phyloP scores from a whole-genome alignment of 2,329 filamentous ascomycete genomes.

The Fusarium clavum region DNA sequence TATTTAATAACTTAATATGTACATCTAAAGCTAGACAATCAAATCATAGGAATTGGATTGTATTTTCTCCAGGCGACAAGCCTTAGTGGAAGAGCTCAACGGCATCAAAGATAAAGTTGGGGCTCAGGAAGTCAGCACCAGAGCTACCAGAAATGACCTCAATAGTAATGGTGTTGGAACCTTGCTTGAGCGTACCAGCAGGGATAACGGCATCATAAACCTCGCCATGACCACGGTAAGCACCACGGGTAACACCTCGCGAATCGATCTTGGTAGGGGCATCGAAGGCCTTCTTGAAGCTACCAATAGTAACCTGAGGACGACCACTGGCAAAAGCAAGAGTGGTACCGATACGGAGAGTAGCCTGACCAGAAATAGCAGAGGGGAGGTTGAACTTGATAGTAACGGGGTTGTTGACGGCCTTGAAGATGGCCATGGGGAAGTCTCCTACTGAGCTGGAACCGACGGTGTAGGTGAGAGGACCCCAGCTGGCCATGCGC shows the following conservation, averaged over 20 bases:
- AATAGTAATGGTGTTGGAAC: slow-evolving; percentile 73
- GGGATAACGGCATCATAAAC: slow-evolving; percentile 72
- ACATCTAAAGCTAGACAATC: slow-evolving; percentile 19
- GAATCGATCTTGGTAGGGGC: slow-evolving; percentile 73
- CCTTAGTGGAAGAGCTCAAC: slow-evolving; percentile 45
- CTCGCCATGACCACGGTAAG: slow-evolving; percentile 72
- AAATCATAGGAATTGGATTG: background rate
- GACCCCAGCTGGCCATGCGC: slow-evolving; percentile 71
- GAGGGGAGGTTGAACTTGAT: slow-evolving; percentile 69
- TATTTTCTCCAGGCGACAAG: background rate
- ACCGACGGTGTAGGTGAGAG: slow-evolving; percentile 71
- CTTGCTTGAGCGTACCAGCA: slow-evolving; percentile 67
- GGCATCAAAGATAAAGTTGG: slow-evolving; percentile 60
- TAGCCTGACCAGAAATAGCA: slow-evolving; percentile 62
- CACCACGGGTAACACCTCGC: slow-evolving; percentile 73
- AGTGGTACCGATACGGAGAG: slow-evolving; percentile 73
- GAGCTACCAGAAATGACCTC: slow-evolving; percentile 68
- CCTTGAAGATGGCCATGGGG: slow-evolving; percentile 75
- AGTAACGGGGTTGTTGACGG: slow-evolving; percentile 68
- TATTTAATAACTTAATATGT: slow-evolving; percentile 43
- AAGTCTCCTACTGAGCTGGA: slow-evolving; percentile 64
- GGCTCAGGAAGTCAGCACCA: slow-evolving; percentile 65
- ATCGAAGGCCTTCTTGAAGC: slow-evolving; percentile 58
- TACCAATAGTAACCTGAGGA: slow-evolving; percentile 67
- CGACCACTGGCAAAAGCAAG: slow-evolving; percentile 70